Evolutionary conservation across 2,329 filamentous ascomycete species (phyloP).

Genomic region (Salinomyces thailandicus): DNA sequence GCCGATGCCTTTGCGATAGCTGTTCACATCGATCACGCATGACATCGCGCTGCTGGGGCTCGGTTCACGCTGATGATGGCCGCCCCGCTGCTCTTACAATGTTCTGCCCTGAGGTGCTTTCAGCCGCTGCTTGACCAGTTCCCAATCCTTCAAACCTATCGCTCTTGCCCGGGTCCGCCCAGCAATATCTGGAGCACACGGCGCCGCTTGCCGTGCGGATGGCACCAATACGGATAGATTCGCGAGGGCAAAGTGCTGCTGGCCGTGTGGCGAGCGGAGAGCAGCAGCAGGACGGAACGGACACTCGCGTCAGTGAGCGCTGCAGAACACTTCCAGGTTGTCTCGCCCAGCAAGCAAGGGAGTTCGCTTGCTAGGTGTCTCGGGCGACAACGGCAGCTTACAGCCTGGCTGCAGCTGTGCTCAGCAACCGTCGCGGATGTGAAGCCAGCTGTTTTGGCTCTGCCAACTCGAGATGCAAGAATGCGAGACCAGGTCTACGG

Average conservation of each 20-base stretch:
- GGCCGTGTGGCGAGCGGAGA: constrained; percentile 7
- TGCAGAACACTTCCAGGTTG: constrained; percentile 4
- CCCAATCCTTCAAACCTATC: background rate
- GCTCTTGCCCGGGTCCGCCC: constrained; percentile 3
- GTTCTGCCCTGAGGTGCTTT: background rate
- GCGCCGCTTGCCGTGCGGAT: constrained; percentile 11
- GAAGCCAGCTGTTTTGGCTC: background rate
- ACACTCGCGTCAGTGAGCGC: constrained; percentile 4
- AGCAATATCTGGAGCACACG: constrained; percentile 8
- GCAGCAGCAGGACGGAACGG: constrained; percentile 4
- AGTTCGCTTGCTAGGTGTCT: constrained; percentile 2
- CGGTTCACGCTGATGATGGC: background rate
- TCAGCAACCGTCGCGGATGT: background rate
- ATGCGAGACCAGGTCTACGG: background rate
- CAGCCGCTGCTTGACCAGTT: background rate
- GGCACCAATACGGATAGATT: constrained; percentile 13
- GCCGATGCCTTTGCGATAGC: constrained; percentile 28
- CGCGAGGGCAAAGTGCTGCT: constrained; percentile 8
- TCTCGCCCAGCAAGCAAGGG: constrained; percentile 3
- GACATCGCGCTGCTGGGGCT: constrained; percentile 15
- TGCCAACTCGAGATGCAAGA: too few species aligned
- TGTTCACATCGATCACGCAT: constrained; percentile 20
- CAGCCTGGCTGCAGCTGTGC: constrained; percentile 1
- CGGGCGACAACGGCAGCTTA: constrained; percentile 4
- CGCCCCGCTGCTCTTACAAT: background rate